Percentiles rank a stretch among this genome's conserved stretches.
These are phyloP conservation scores for Heimioporus retisporus DNA, from an alignment of 1,284 basidiomycete genomes.

Conservation along the genomic window DNA sequence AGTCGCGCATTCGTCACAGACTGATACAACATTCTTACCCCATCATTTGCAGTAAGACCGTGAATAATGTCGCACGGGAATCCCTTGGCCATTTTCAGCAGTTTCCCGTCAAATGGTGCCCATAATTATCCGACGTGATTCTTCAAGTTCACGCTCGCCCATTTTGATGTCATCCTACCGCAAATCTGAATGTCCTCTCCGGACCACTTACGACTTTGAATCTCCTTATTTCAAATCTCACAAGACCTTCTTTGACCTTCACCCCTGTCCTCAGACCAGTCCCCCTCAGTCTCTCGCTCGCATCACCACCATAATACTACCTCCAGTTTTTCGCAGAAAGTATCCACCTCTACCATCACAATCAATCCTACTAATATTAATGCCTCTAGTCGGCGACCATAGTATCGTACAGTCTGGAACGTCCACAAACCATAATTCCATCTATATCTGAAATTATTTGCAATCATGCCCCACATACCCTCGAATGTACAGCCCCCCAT, in stretches of 20 bases:
- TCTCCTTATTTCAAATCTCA: slow-evolving; percentile 39
- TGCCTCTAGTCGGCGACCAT: slow-evolving; percentile 21
- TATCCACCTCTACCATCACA: slow-evolving; percentile 55
- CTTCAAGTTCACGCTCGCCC: neutral
- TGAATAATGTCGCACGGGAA: too few species aligned
- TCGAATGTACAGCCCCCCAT: slow-evolving; percentile 55
- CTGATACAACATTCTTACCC: too few species aligned
- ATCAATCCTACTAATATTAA: slow-evolving; percentile 31
- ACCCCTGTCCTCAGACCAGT: slow-evolving; percentile 41
- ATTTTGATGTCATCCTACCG: slow-evolving; percentile 26
- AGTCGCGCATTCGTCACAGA: too few species aligned
- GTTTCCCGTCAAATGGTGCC: too few species aligned
- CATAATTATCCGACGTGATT: too few species aligned
- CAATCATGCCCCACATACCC: slow-evolving; percentile 69
- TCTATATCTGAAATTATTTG: slow-evolving; percentile 89
- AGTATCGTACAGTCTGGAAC: slow-evolving; percentile 31
- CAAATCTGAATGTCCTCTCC: slow-evolving; percentile 47
- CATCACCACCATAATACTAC: slow-evolving; percentile 50
- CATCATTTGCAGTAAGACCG: too few species aligned
- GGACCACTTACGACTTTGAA: slow-evolving; percentile 65
- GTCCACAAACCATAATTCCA: slow-evolving; percentile 61
- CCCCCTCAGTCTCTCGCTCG: slow-evolving; percentile 37
- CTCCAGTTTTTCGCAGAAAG: slow-evolving; percentile 48
- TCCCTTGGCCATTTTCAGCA: too few species aligned
- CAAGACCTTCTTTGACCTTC: slow-evolving; percentile 27